phyloP scores from a whole-genome alignment of 768 basidiomycete species.

The Mycena epipterygia region DNA sequence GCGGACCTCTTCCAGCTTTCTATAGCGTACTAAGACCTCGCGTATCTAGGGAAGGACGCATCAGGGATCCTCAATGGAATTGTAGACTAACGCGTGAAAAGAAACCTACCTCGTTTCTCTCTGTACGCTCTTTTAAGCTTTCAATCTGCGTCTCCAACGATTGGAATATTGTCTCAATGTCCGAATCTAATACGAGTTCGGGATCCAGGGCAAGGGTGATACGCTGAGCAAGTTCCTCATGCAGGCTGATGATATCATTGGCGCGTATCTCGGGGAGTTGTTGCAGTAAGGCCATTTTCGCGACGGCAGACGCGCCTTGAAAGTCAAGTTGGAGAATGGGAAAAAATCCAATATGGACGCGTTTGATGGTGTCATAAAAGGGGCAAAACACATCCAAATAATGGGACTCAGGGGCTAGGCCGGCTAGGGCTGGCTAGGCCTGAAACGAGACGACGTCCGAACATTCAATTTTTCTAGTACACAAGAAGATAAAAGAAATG shows the following conservation, averaged over 20 bases:
- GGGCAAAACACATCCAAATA: too few species aligned
- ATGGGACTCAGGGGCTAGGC: too few species aligned
- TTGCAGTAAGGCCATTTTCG: background rate
- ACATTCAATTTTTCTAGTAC: too few species aligned
- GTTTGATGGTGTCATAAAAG: background rate
- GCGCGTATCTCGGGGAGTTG: background rate
- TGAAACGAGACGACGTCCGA: too few species aligned
- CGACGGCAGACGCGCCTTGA: background rate
- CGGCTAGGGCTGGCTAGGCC: too few species aligned
- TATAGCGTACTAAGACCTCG: background rate
- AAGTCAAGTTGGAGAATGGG: background rate
- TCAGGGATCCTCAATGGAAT: background rate
- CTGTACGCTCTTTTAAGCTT: background rate
- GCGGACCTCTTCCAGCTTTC: background rate
- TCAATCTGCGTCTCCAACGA: constrained; percentile 7
- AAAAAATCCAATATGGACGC: background rate
- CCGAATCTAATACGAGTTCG: background rate
- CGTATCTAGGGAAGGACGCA: background rate
- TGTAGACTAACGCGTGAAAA: too few species aligned
- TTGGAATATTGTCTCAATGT: background rate
- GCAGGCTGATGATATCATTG: background rate
- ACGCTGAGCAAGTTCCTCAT: background rate
- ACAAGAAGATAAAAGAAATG: too few species aligned
- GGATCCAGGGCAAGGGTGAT: constrained; percentile 17
- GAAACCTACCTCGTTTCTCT: background rate